Percentiles rank a stretch among this genome's conserved stretches.
Evolutionary conservation across 2,329 filamentous ascomycete species (phyloP).

Genomic region (Penicillium sumatraense): DNA sequence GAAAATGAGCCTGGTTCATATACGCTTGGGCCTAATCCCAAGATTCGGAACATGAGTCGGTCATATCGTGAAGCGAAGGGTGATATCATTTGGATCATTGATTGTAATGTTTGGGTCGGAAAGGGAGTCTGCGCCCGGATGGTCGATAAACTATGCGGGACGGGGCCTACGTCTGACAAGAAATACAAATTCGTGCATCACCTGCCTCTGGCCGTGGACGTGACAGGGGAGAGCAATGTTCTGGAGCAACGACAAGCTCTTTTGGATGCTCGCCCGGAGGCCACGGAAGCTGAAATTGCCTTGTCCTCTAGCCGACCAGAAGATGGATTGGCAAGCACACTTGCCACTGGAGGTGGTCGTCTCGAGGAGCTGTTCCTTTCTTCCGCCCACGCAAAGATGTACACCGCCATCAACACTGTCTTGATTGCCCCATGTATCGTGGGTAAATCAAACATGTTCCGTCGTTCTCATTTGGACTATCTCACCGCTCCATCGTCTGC

Average conservation of each 20-base stretch:
- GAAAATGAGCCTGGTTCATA: constrained; percentile 55
- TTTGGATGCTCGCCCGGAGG: constrained; percentile 25
- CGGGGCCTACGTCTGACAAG: constrained; percentile 49
- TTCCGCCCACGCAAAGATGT: constrained; percentile 94
- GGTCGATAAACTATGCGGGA: constrained; percentile 84
- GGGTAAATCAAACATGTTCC: constrained; percentile 98
- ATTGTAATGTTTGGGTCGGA: constrained; percentile 95
- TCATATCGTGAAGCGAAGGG: constrained; percentile 87
- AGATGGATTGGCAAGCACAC: constrained; percentile 22
- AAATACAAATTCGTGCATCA: constrained; percentile 93
- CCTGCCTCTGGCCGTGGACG: constrained; percentile 85
- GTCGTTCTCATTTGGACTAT: constrained; percentile 82
- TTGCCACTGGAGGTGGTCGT: constrained; percentile 69
- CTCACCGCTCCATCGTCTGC: constrained; percentile 63
- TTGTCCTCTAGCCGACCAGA: constrained; percentile 23
- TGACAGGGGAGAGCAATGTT: constrained; percentile 41
- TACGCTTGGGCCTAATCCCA: constrained; percentile 91
- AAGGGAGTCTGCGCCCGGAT: constrained; percentile 80
- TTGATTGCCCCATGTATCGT: constrained; percentile 89
- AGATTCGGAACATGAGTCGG: constrained; percentile 94
- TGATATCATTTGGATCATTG: constrained; percentile 90
- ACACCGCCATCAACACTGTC: constrained; percentile 94
- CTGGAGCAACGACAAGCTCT: constrained; percentile 33
- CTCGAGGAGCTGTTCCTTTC: constrained; percentile 95
- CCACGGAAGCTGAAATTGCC: constrained; percentile 7